A percentile compares a stretch with the other conserved stretches of the same genome.
These are phyloP conservation scores for Arachis stenosperma DNA, from an alignment of 306 rosid species.

Conservation along the genomic window DNA sequence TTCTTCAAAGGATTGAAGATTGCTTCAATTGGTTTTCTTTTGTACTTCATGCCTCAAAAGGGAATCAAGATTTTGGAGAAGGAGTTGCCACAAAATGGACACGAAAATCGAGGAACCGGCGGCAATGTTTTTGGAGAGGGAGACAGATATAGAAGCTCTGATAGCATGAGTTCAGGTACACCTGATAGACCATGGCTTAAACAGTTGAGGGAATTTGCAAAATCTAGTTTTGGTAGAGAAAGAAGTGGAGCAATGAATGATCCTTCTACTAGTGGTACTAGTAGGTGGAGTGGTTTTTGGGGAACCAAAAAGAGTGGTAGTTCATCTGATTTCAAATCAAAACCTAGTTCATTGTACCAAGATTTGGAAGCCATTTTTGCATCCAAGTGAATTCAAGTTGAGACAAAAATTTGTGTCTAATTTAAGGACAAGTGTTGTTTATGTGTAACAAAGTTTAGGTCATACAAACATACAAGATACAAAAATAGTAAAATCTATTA, in stretches of 20 bases:
- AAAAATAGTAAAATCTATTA: too few relatives aligned
- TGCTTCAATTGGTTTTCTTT: slow-evolving; percentile 65
- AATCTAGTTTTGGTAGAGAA: slow-evolving; percentile 73
- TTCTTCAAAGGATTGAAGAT: slow-evolving; percentile 58
- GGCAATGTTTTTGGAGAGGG: slow-evolving; percentile 28
- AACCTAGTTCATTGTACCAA: slow-evolving; percentile 55
- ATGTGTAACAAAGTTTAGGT: too few relatives aligned
- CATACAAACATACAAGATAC: too few relatives aligned
- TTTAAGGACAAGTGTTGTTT: background rate
- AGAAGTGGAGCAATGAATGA: slow-evolving; percentile 55
- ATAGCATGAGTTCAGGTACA: slow-evolving; percentile 57
- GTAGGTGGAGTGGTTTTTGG: slow-evolving; percentile 68
- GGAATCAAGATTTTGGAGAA: slow-evolving; percentile 58
- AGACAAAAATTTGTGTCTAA: background rate
- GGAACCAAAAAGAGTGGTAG: slow-evolving; percentile 66
- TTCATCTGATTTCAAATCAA: slow-evolving; percentile 67
- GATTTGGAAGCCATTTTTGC: slow-evolving; percentile 96
- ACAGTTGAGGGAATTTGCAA: slow-evolving; percentile 65
- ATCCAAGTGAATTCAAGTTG: slow-evolving; percentile 55
- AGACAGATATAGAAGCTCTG: slow-evolving; percentile 39
- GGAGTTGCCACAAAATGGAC: slow-evolving; percentile 49
- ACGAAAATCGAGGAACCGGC: slow-evolving; percentile 34
- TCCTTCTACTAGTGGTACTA: slow-evolving; percentile 74
- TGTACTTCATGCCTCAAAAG: slow-evolving; percentile 62
- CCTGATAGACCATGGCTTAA: slow-evolving; percentile 73